Evolutionary conservation across 1,139 yeast species (phyloP), one percentile per base, ranked within the genome.

Genomic region (Yamadazyma sp.): DNA sequence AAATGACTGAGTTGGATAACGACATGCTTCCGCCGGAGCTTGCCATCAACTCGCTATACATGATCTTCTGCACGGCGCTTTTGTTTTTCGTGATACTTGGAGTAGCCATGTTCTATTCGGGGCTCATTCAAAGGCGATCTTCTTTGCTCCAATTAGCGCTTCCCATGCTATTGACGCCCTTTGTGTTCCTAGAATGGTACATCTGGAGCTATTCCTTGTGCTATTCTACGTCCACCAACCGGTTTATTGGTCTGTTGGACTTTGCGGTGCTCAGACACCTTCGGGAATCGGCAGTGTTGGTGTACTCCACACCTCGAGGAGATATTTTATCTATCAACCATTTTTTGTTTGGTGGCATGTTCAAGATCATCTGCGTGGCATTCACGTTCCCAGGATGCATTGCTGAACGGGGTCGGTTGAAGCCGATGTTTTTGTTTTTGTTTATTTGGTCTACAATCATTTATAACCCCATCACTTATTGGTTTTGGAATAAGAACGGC

Each of bases 401-500:
- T 5, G 78, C 79, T 2, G 85, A 79, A 47, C 62, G 86, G 39
- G 86, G 83, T 1, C 51, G 83, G 33, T 46, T 78, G 2, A 39
- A 71, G 11, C 83, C 85, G 1, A 71, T 78, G 64, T 43, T 76
- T 6, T 59, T 78, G 9, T 80, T 80, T 48, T 39, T 75, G n/a
- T 62, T 76, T 34, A 50, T 67, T 15, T 80, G 86, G 85, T 67
- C 80, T 9, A 61, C 70, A 3, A 54, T 78, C 10, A 76, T 80
- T n/a, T 80, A 80, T 52, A 78, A 78, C 49, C 86, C 86, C 0
- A 73, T 79, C 1, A 78, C 80, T 2, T 78, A 78, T 53, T 80
- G 86, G 86, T 72, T 78, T 47, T 80, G 86, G 86, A 78, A 78
- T 53, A 48, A 57, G 8, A 59, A 70, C 39, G 86, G 86, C 2